Evolutionary conservation across 1,139 yeast species (phyloP).

Genomic region (Meyerozyma carpophila): DNA sequence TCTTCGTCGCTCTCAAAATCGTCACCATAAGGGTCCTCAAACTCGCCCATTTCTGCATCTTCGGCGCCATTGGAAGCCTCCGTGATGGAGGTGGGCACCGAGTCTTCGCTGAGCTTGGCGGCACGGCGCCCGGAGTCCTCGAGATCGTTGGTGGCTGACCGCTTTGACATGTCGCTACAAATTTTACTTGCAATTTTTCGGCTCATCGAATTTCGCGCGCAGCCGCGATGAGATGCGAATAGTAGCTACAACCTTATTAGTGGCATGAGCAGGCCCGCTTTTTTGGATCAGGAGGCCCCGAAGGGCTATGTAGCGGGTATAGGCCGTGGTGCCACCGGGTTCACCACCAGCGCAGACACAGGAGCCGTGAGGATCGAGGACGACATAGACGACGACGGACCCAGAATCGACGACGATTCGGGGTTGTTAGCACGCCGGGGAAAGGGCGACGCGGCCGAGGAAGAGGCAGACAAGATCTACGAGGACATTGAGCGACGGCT

Average conservation of each 20-base stretch:
- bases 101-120: conserved; percentile 14
- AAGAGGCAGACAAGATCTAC: conserved; percentile 72
- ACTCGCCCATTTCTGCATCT: conserved; percentile 74
- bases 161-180: background rate
- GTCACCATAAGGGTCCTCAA: conserved; percentile 93
- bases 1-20: conserved; percentile 93
- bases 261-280: conserved; percentile 49
- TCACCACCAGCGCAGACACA: conserved; percentile 78
- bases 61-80: conserved; percentile 16
- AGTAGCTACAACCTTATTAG: background rate
- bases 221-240: background rate
- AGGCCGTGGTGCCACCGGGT: conserved; percentile 95
- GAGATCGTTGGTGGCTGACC: background rate
- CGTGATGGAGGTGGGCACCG: conserved; percentile 11
- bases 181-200: background rate
- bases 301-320: conserved; percentile 87
- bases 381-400: conserved; percentile 22
- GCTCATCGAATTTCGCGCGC: conserved; percentile 1
- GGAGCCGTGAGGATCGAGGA: conserved; percentile 40
- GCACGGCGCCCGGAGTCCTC: conserved; percentile 5
- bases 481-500: conserved; percentile 57
- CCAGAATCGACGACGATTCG: conserved; percentile 16
- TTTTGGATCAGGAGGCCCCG: conserved; percentile 84
- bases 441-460: conserved; percentile 34
- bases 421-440: background rate